A percentile compares a stretch with the other conserved stretches of the same genome.
Conservation (phyloP, 805 yeast genomes). For the Candida anglica region DNA sequence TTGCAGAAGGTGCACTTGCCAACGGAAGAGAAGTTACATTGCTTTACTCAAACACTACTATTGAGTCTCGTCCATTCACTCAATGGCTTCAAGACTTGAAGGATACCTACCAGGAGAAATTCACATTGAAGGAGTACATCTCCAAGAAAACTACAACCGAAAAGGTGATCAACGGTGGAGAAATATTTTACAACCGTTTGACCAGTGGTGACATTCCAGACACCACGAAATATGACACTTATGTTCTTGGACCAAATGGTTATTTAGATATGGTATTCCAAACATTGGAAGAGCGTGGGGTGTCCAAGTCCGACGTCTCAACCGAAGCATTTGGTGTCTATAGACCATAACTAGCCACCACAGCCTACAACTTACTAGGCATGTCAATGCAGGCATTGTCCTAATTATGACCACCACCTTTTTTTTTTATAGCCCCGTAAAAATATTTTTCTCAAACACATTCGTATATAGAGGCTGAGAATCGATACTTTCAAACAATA, state of each 20-base stretch:
- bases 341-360: neutral
- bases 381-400: too few relatives aligned
- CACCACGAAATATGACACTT: constrained; percentile 17
- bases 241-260: constrained; percentile 30
- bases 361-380: too few relatives aligned
- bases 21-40: constrained; percentile 29
- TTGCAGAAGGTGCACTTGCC: constrained; percentile 37
- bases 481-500: too few relatives aligned
- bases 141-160: constrained; percentile 7
- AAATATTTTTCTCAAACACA: too few relatives aligned
- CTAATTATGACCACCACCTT: too few relatives aligned
- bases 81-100: constrained; percentile 15
- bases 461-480: too few relatives aligned
- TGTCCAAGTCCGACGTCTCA: constrained; percentile 11
- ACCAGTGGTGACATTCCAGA: constrained; percentile 11
- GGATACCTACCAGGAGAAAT: constrained; percentile 8
- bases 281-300: constrained; percentile 15
- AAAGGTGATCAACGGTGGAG: constrained; percentile 8
- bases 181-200: constrained; percentile 10
- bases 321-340: constrained; percentile 27
- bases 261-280: constrained; percentile 25
- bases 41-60: constrained; percentile 27
- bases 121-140: constrained; percentile 19
- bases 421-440: too few relatives aligned
- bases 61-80: constrained; percentile 18